Evolutionary conservation across 352 stramenopile genomes (phyloP).

Genomic region (Pythium aphanidermatum): DNA sequence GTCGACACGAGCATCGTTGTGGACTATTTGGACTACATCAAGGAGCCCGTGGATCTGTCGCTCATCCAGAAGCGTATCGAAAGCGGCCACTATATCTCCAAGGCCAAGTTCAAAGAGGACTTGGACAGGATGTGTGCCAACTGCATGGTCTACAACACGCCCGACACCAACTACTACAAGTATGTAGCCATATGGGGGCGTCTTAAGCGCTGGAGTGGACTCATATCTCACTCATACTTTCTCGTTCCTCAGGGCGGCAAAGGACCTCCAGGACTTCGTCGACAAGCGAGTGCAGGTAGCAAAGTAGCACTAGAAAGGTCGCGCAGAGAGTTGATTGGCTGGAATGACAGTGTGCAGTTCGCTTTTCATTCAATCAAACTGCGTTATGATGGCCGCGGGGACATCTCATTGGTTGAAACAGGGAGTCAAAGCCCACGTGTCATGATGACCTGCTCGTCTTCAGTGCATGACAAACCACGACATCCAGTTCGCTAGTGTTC

Average conservation of each 20-base stretch:
- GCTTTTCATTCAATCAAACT: constrained; percentile 2
- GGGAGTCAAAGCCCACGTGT: too few species aligned
- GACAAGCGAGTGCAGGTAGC: constrained; percentile 52
- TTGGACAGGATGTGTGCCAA: constrained; percentile 97
- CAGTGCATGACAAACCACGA: background rate
- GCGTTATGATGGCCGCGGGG: too few species aligned
- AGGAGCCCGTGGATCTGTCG: constrained; percentile 90
- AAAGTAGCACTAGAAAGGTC: constrained; percentile 7
- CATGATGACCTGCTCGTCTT: constrained; percentile 6
- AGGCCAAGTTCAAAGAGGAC: constrained; percentile 90
- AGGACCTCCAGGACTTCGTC: constrained; percentile 76
- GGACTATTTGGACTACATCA: constrained; percentile 97
- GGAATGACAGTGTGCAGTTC: background rate
- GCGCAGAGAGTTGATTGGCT: constrained; percentile 13
- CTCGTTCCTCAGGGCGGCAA: constrained; percentile 38
- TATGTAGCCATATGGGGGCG: constrained; percentile 31
- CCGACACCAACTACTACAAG: constrained; percentile 95
- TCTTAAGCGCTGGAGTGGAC: background rate
- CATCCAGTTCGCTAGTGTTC: background rate
- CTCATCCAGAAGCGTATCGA: constrained; percentile 82
- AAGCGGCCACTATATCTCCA: constrained; percentile 86
- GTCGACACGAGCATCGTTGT: constrained; percentile 93
- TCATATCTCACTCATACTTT: background rate
- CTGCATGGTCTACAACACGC: constrained; percentile 96
- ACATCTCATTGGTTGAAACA: too few species aligned